Conservation (phyloP, 805 yeast genomes). For the Pichia nakasei region DNA sequence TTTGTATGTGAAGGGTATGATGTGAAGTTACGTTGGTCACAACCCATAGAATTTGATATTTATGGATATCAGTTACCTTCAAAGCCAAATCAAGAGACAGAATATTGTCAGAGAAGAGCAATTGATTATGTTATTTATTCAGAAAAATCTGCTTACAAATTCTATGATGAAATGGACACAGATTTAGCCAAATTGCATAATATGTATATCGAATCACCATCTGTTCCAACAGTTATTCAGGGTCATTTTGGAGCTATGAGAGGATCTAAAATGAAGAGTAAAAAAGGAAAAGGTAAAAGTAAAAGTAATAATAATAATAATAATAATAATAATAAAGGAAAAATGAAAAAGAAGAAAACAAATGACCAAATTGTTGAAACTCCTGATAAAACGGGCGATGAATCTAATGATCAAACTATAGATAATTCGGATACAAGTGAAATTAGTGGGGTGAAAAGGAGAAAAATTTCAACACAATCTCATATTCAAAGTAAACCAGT, state of each 20-base stretch:
- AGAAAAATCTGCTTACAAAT: conserved; percentile 44
- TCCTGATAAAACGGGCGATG: not conserved
- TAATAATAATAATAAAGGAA: not conserved
- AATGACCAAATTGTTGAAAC: too few relatives aligned
- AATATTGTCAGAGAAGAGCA: conserved; percentile 58
- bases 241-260: conserved; percentile 85
- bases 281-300: conserved; percentile 13
- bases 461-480: not conserved
- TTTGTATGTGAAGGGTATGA: conserved; percentile 75
- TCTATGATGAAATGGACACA: conserved; percentile 78
- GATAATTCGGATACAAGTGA: not conserved
- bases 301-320: not conserved
- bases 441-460: not conserved
- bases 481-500: too few relatives aligned
- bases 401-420: not conserved
- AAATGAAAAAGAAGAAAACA: not conserved
- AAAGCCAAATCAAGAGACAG: conserved; percentile 30
- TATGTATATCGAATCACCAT: conserved; percentile 30
- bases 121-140: conserved; percentile 71
- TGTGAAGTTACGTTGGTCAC: conserved; percentile 73
- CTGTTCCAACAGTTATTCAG: conserved; percentile 24
- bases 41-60: conserved; percentile 42
- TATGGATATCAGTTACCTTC: conserved; percentile 34
- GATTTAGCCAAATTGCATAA: conserved; percentile 53
- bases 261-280: conserved; percentile 26